phyloP scores from a whole-genome alignment of 148 eudicot genomes.

The Camellia granthamiana region DNA sequence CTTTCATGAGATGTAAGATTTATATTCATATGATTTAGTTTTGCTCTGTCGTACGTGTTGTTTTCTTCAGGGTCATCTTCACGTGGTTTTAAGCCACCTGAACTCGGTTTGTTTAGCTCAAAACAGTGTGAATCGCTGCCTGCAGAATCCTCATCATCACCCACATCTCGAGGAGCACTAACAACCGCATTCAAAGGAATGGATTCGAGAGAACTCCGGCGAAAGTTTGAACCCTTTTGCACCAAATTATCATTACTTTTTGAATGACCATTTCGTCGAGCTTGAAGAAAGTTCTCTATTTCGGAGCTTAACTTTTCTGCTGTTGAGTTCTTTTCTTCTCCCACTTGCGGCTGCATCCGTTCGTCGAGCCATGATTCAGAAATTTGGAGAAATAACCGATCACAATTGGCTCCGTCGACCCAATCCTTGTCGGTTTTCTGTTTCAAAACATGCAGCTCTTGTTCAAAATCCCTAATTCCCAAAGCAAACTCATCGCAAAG shows the following conservation, averaged over 20 bases:
- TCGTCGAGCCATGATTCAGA: slow-evolving; percentile 94
- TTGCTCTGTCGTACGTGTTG: slow-evolving; percentile 12
- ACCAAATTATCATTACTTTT: slow-evolving; percentile 20
- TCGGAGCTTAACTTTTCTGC: slow-evolving; percentile 67
- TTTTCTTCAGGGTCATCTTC: slow-evolving; percentile 15
- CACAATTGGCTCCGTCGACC: slow-evolving; percentile 34
- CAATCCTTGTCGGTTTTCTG: slow-evolving; percentile 55
- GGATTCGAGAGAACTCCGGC: slow-evolving; percentile 66
- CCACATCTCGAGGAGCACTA: slow-evolving; percentile 55
- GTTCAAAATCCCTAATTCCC: slow-evolving; percentile 64
- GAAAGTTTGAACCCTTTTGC: slow-evolving; percentile 28
- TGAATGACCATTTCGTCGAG: slow-evolving; percentile 28
- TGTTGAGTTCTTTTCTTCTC: slow-evolving; percentile 28
- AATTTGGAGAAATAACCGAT: slow-evolving; percentile 60
- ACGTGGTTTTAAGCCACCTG: slow-evolving; percentile 18
- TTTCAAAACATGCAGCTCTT: slow-evolving; percentile 47
- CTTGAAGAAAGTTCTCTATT: slow-evolving; percentile 60
- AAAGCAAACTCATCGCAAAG: slow-evolving; percentile 86
- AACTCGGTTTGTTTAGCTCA: slow-evolving; percentile 47
- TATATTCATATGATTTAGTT: slow-evolving; percentile 13
- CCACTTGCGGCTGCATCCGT: slow-evolving; percentile 52
- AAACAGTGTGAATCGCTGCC: slow-evolving; percentile 56
- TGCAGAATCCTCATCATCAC: slow-evolving; percentile 52
- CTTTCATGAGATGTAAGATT: slow-evolving; percentile 30
- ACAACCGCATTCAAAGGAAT: slow-evolving; percentile 55